These are phyloP conservation scores for Trifolium fragiferum DNA, from an alignment of 306 rosid genomes.

Conservation along the genomic window DNA sequence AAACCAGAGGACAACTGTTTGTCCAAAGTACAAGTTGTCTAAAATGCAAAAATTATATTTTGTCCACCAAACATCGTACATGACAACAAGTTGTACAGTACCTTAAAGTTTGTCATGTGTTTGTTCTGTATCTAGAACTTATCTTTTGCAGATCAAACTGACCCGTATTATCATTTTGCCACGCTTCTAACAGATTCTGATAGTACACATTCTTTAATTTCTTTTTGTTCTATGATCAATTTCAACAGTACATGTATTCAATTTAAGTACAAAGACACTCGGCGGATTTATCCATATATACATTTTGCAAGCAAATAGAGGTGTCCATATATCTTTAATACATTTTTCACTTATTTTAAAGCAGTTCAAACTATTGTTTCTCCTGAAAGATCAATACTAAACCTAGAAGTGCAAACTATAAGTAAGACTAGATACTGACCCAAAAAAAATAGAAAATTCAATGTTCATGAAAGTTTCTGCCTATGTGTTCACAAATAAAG, in stretches of 20 bases:
- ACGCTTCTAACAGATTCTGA: slow-evolving; percentile 18
- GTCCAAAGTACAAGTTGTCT: no score
- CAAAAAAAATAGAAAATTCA: no score
- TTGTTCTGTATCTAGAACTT: no score
- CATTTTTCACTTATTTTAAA: slow-evolving; percentile 25
- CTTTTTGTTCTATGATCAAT: slow-evolving; percentile 8
- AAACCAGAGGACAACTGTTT: no score
- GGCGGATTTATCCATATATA: slow-evolving; percentile 8
- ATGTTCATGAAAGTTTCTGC: slow-evolving; percentile 22
- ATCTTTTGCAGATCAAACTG: no score
- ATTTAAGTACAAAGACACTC: slow-evolving; percentile 23
- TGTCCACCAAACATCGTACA: no score
- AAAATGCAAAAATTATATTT: no score
- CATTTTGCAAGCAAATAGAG: background rate
- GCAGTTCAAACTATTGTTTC: slow-evolving; percentile 32
- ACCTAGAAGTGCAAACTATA: slow-evolving; percentile 26
- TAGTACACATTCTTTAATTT: slow-evolving; percentile 15
- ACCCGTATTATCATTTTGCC: slow-evolving; percentile 15
- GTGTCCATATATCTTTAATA: slow-evolving; percentile 1
- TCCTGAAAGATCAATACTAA: slow-evolving; percentile 20
- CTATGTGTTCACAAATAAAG: slow-evolving; percentile 14
- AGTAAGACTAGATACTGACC: slow-evolving; percentile 9
- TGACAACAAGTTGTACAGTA: no score
- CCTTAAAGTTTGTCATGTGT: no score
- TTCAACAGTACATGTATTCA: slow-evolving; percentile 8